Conservation (phyloP, 2,329 filamentous ascomycete species). For the Venturia nashicola region DNA sequence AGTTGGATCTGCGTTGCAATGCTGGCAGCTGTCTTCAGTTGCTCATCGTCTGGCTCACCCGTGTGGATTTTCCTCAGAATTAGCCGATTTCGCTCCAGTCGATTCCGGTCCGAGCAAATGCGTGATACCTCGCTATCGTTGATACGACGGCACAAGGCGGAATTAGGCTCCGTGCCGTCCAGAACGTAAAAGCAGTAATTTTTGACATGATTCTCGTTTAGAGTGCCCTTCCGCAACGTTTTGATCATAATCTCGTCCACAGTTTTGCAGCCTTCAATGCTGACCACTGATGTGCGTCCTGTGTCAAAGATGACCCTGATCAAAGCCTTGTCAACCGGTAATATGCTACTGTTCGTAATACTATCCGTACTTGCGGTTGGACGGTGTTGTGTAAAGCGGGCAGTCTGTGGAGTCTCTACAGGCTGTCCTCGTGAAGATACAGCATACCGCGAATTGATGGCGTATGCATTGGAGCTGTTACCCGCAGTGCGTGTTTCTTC, state of each 20-base stretch:
- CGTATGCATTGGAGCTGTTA: slow-evolving; percentile 16
- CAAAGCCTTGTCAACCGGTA: slow-evolving; percentile 76
- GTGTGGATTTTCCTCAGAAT: slow-evolving; percentile 89
- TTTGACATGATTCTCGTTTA: slow-evolving; percentile 81
- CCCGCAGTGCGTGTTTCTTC: slow-evolving; percentile 40
- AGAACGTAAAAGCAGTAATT: slow-evolving; percentile 97
- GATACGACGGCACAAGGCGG: slow-evolving; percentile 67
- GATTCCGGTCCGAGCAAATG: slow-evolving; percentile 75
- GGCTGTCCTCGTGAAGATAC: neutral
- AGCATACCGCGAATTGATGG: slow-evolving; percentile 8
- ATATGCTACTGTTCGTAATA: slow-evolving; percentile 59
- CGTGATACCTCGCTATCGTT: slow-evolving; percentile 81
- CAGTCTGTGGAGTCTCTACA: slow-evolving; percentile 48
- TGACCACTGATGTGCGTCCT: slow-evolving; percentile 85
- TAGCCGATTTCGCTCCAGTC: slow-evolving; percentile 77
- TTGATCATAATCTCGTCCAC: slow-evolving; percentile 87
- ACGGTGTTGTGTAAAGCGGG: slow-evolving; percentile 54
- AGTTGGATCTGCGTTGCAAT: slow-evolving; percentile 76
- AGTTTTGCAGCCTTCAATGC: slow-evolving; percentile 81
- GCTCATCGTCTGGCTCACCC: slow-evolving; percentile 76
- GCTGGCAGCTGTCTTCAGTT: slow-evolving; percentile 74
- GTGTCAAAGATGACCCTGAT: slow-evolving; percentile 89
- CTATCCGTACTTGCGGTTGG: slow-evolving; percentile 77
- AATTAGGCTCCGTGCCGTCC: slow-evolving; percentile 71
- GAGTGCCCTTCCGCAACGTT: slow-evolving; percentile 74